Evolutionary conservation across 2,329 filamentous ascomycete species (phyloP).

Genomic region (Chaetoscypha palmicola): DNA sequence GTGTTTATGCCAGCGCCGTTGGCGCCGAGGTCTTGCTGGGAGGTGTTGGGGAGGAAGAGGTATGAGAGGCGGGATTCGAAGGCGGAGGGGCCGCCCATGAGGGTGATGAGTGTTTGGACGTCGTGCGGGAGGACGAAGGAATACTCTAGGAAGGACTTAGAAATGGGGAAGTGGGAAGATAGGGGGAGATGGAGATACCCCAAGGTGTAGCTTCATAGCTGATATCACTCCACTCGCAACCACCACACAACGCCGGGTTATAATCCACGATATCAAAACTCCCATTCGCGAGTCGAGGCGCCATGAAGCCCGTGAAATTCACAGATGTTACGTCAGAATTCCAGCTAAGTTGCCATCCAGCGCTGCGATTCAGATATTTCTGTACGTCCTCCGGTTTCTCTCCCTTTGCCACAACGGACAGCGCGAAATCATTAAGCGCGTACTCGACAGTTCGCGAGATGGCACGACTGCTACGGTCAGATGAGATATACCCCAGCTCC

Average conservation of each 20-base stretch:
- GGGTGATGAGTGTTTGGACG: slow-evolving; percentile 39
- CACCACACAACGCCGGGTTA: slow-evolving; percentile 41
- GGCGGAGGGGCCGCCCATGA: slow-evolving; percentile 39
- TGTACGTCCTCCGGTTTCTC: slow-evolving; percentile 37
- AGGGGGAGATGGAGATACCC: slow-evolving; percentile 35
- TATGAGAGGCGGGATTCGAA: slow-evolving; percentile 45
- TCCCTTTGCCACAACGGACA: slow-evolving; percentile 56
- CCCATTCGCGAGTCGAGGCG: slow-evolving; percentile 44
- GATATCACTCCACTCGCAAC: slow-evolving; percentile 48
- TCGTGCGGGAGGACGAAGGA: slow-evolving; percentile 52
- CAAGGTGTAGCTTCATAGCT: slow-evolving; percentile 46
- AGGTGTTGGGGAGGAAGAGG: slow-evolving; percentile 36
- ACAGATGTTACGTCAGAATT: slow-evolving; percentile 39
- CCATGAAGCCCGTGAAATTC: slow-evolving; percentile 49
- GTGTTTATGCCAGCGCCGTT: slow-evolving; percentile 42
- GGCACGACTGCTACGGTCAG: slow-evolving; percentile 46
- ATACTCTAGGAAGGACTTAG: slow-evolving; percentile 35
- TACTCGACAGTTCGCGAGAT: slow-evolving; percentile 62
- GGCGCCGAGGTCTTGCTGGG: slow-evolving; percentile 25
- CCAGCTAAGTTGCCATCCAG: slow-evolving; percentile 57
- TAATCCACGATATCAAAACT: slow-evolving; percentile 32
- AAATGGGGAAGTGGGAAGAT: neutral
- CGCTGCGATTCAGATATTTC: slow-evolving; percentile 43
- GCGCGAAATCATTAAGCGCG: slow-evolving; percentile 58
- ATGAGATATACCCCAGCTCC: slow-evolving; percentile 55